Evolutionary conservation across 345 rosid genomes (phyloP).

Genomic region (Eucalyptus rudis): DNA sequence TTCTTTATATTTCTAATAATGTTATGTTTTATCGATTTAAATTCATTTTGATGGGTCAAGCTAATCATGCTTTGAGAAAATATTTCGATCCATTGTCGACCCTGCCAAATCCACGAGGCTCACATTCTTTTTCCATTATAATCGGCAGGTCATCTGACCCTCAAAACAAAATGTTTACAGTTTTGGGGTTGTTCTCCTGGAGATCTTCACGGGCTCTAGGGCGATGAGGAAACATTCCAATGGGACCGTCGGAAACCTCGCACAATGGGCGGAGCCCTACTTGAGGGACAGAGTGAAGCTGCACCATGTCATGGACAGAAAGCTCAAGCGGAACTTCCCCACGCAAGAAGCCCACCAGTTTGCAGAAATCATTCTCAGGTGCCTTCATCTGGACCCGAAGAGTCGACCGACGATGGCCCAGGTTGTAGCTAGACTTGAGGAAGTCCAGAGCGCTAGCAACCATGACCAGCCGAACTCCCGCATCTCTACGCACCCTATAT

Average conservation of each 20-base stretch:
- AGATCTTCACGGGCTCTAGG: constrained; percentile 8
- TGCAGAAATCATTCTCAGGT: constrained; percentile 2
- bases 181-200: constrained; percentile 23
- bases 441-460: background rate
- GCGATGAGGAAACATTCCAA: background rate
- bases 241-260: background rate
- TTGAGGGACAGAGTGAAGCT: background rate
- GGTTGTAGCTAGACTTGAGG: constrained; percentile 14
- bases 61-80: background rate
- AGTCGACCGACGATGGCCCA: constrained; percentile 7
- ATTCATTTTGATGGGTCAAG: background rate
- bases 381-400: constrained; percentile 5
- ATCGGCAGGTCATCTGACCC: constrained; percentile 6
- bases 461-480: background rate
- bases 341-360: constrained; percentile 11
- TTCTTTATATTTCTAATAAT: background rate
- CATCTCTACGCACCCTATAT: background rate
- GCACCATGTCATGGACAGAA: constrained; percentile 9
- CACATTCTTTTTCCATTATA: background rate
- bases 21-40: background rate
- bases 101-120: background rate
- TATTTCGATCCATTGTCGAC: background rate
- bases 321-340: constrained; percentile 1
- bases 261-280: constrained; percentile 8
- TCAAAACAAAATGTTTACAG: constrained; percentile 18